Evolutionary conservation across 2,329 filamentous ascomycete species (phyloP), one percentile per base, ranked within the genome.

Genomic region (Lachnellula willkommii): DNA sequence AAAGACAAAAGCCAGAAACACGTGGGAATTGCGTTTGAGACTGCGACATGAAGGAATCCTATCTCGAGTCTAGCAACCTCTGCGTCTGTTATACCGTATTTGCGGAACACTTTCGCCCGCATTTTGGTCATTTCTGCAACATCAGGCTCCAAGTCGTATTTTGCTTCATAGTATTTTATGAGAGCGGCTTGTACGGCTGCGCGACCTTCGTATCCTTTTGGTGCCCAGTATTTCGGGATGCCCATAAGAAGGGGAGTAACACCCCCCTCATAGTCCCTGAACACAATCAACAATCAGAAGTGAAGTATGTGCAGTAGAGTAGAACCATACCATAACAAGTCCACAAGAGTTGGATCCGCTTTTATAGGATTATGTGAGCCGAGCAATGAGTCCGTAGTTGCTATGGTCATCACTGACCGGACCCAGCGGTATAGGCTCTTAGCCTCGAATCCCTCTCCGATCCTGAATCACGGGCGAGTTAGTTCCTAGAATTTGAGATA

Each of bases 291-390:
- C 52, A 49, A 50, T 15, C 22, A 39, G 35, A 36, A 28, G 9
- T 26, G 5, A 51, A 52, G 35, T 9, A 35, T 9, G 15, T n/a
- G 37, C n/a, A 45, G 14, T 14, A 40, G 14, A 45, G 14, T 14
- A 40, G 14, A 45, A 28, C 48, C 56, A 20, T 64, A 72, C 72
- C 70, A 72, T n/a, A 77, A 68, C n/a, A 69, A 68, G 7, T 75
- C 64, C 2, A 74, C 52, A 3, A 77, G 58, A 8, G 58, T 58
- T 3, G 68, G 63, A 9, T 75, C 61, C 0, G 64, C 49, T n/a
- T 57, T 67, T 17, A 77, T 69, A 0, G 75, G 75, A 54, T 78
- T 76, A 1, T 72, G 56, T 0, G 73, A 69, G 1, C 77, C 77
- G 47, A 73, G 77, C 22, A 80, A 65, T 3, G 73, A 70, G 26